Base-by-base conservation (phyloP, 495 filamentous ascomycete genomes). In the Filosporella fistucella region DNA sequence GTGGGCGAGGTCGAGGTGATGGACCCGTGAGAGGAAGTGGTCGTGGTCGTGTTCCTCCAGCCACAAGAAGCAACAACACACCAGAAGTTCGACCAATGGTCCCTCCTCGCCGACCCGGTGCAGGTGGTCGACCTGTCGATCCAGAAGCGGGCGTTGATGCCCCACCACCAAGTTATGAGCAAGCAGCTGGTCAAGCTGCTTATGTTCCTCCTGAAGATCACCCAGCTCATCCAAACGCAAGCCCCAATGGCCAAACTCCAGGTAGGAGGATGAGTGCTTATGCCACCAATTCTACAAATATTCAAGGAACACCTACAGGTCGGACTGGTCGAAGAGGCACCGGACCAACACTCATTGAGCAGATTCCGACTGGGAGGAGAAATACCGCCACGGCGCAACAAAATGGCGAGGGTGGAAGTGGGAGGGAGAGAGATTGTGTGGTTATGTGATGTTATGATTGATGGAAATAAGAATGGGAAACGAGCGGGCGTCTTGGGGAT, bases 81-180 rank as follows among this genome's bases (percentile, higher is more conserved):
- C 20, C 52, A 20, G 54, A 54, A 25, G 18, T 35, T 11, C 52
- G 56, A 1, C 56, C 56, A 2, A 40, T 14, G n/a, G 49, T 56
- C 11, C 54, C 57, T 41, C 52, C 47, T 50, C 45, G 49, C n/a
- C 56, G 56, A 6, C 57, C 47, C 32, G 39, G 54, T n/a, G 30
- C 45, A 9, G 22, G 24, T 40, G 39, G 50, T 50, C 48, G 25
- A 35, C 57, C 65, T 18, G 66, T 63, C 45, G 51, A 55, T 52
- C 50, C 64, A 14, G 68, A 75, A 16, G 68, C 72, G n/a, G 74
- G 68, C 5, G 71, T 78, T 3, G 77, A 82, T 38, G 80, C 75
- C 1, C 82, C 85, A 3, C 88, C 87, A 10, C 89, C 89, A 5
- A 82, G 78, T 12, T 95, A 95, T 60, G 89, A 93, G 65, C 85